Conservation (phyloP, 257 asterid species). For the Gardenia jasminoides region DNA sequence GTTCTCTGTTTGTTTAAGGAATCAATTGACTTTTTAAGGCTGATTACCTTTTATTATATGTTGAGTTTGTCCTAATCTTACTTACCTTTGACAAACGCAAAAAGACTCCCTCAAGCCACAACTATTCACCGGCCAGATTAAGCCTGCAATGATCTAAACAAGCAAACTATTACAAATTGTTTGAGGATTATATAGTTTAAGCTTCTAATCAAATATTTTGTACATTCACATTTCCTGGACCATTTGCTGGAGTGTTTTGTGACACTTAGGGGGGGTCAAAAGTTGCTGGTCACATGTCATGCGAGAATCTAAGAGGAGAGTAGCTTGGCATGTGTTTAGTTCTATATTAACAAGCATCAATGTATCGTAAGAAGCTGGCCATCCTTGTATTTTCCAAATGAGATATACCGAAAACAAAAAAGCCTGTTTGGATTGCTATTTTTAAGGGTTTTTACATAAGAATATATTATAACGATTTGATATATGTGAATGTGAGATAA, state of each 20-base stretch:
- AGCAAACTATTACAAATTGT: not conserved
- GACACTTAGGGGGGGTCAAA: not conserved
- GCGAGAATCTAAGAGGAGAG: not conserved
- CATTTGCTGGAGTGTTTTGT: not conserved
- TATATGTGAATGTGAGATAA: too few species aligned
- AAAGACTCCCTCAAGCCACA: not conserved
- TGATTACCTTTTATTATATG: not conserved
- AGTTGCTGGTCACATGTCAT: not conserved
- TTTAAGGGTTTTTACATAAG: too few species aligned
- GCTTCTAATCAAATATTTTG: not conserved
- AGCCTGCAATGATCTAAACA: not conserved
- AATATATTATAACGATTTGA: too few species aligned
- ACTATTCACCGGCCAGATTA: not conserved
- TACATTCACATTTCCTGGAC: not conserved
- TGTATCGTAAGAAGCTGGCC: not conserved
- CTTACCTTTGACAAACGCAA: not conserved
- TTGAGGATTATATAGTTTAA: not conserved
- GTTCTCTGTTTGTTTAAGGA: constrained; percentile 18
- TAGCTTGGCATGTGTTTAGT: not conserved
- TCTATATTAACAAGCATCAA: not conserved
- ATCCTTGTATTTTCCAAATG: not conserved
- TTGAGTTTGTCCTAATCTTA: constrained; percentile 1
- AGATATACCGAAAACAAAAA: too few species aligned
- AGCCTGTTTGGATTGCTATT: too few species aligned
- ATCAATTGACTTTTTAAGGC: constrained; percentile 1